Conservation (phyloP, 2,329 filamentous ascomycete species). For the Fusarium metavorans region DNA sequence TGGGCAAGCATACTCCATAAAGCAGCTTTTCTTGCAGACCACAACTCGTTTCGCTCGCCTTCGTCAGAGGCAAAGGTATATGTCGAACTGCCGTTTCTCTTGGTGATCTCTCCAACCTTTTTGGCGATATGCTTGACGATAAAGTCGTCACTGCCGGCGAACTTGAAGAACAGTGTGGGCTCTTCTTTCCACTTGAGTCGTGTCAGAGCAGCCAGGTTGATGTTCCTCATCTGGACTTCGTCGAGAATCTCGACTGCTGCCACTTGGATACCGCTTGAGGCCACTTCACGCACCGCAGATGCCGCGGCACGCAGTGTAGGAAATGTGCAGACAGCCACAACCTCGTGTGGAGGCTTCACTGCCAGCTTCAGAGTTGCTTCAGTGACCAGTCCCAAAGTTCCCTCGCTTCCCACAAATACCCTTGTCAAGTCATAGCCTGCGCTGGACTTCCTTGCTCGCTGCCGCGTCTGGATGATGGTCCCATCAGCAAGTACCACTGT, state of each 20-base stretch:
- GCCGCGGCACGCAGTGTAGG: background rate
- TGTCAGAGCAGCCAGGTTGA: background rate
- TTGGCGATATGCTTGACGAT: background rate
- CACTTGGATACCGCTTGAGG: background rate
- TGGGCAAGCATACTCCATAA: background rate
- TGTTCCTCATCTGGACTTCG: background rate
- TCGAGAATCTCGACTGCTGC: background rate
- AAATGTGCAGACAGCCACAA: background rate
- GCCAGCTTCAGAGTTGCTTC: background rate
- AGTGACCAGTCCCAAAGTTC: background rate
- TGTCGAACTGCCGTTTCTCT: background rate
- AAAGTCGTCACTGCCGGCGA: background rate
- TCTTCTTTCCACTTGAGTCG: background rate
- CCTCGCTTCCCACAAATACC: background rate
- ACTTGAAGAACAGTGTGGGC: background rate
- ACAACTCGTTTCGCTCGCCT: background rate
- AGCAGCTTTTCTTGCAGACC: background rate
- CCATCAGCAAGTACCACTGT: background rate
- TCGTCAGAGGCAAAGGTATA: background rate
- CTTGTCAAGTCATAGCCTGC: background rate
- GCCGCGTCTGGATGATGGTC: background rate
- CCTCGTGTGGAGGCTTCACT: background rate
- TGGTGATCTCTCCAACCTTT: background rate
- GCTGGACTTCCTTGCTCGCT: background rate
- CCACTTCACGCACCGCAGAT: background rate